Evolutionary conservation across 2,329 filamentous ascomycete genomes (phyloP).

Genomic region (Colletotrichum navitas): DNA sequence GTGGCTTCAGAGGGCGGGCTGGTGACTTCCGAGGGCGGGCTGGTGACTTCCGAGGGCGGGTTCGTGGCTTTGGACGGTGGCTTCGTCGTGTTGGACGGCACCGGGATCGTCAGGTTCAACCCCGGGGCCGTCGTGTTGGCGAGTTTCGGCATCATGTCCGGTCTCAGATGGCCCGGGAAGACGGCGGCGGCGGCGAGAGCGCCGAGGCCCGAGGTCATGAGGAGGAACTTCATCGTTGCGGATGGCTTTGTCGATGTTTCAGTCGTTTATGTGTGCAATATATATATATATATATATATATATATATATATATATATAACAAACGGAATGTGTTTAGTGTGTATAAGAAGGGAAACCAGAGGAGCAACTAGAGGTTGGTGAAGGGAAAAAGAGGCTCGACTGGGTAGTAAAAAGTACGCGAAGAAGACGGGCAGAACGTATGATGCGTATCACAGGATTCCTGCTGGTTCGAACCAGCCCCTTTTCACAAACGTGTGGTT

Average conservation of each 20-base stretch:
- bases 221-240: constrained; percentile 31
- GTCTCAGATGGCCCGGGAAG: not conserved
- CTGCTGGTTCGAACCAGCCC: not conserved
- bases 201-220: constrained; percentile 44
- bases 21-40: no score
- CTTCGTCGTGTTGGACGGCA: no score
- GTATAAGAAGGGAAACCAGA: constrained; percentile 3
- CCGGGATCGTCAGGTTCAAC: no score
- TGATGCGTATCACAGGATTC: constrained; percentile 13
- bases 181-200: constrained; percentile 45
- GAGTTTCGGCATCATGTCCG: no score
- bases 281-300: constrained; percentile 1
- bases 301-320: constrained; percentile 13
- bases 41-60: no score
- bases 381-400: constrained; percentile 17
- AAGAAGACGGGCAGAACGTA: constrained; percentile 10
- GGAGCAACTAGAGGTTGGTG: no score
- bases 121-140: not conserved
- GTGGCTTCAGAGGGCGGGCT: no score
- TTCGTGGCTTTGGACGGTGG: no score
- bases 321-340: constrained; percentile 24
- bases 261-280: not conserved
- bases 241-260: not conserved
- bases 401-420: not conserved
- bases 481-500: not conserved